Base-by-base conservation (phyloP, 805 yeast genomes). In the Starmerella kuoi region DNA sequence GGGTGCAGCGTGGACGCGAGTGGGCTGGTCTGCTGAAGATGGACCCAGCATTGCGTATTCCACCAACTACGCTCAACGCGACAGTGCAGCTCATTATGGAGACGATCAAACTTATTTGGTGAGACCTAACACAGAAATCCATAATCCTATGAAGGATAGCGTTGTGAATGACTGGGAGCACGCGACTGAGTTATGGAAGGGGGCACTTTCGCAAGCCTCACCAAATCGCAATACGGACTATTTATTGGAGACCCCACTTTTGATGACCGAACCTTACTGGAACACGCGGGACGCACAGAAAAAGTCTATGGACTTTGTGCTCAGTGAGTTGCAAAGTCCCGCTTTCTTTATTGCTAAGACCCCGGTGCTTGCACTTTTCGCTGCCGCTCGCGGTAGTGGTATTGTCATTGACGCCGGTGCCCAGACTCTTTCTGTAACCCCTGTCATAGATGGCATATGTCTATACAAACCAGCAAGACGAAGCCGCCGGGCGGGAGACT, bases 21-120 rank as follows among this genome's bases (percentile, higher is more conserved):
- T 79, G 17, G 98, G 98, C 1, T 86, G 74, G 61, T 87, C 96
- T 3, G 97, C 97, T 9, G 88, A 85, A 44, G 95, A 87, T 57
- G 70, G 74, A 41, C 98, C 98, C 11, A 73, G 78, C 49, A 64
- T 77, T 3, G 73, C 81, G 20, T 60, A 48, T 17, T 39, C 51
- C 9, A 41, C 51, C 21, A 19, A 31, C 26, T 54, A 45, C 42
- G 50, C 50, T 17, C 26, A 9, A 15, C 40, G 35, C 23, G 51
- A 47, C 30, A 42, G 40, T 4, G 20, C 20, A 41, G 44, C 46
- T 28, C 37, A 28, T 23, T 54, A 20, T 25, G 56, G 55, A 37
- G 58, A 54, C 39, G 52, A 48, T n/a, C 30, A 42, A 19, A 38
- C 51, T 3, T 40, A 42, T 20, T 38, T 48, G 19, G 48, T 40